Base-by-base conservation (phyloP, 2,329 filamentous ascomycete genomes). In the Xylariaceae sp. region DNA sequence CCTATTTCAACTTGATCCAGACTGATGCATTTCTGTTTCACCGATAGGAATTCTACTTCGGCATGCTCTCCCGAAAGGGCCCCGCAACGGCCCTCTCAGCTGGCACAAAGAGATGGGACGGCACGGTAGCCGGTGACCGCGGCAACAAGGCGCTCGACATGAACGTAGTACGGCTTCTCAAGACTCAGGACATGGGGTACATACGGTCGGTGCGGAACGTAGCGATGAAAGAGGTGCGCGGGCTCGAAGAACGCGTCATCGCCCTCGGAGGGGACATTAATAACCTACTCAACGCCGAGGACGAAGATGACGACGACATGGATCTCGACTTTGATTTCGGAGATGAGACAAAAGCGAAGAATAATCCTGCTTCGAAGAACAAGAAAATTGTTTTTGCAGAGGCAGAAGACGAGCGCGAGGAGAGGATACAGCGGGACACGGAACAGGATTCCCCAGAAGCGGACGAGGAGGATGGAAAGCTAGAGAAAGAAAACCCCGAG, bases 141-240 rank as follows among this genome's bases (percentile, higher is more conserved):
- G 84, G 84, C 12, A 85, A 85, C 66, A 76, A 76, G 58, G 76
- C 77, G 3, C 68, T 89, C 69, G 78, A 81, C 45, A 69, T 83
- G 33, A 83, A 88, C 19, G 79, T 80, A 1, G 83, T 86, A 21
- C 78, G 86, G 17, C 75, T 89, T 19, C 79, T 89, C 61, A 90
- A 89, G 77, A 89, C 86, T 2, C 87, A 90, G 73, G 87, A 90
- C 67, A 71, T 87, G 26, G 86, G 82, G 2, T 89, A 89, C 69
- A 71, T 89, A 23, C 76, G 87, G 60, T 87, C 85, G 19, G 82
- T 85, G 78, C 77, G 83, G 54, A 87, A 86, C 63, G 78, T 86
- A 23, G 78, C 82, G 3, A 69, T 75, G 56, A 87, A 87, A 68
- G 84, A 89, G 63, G 80, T 87, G 1, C 75, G 76, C 36, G 72